Percentiles rank a stretch among this genome's conserved stretches.
phyloP scores from a whole-genome alignment of 2,329 filamentous ascomycete species.

The Lasiodiplodia sp. region DNA sequence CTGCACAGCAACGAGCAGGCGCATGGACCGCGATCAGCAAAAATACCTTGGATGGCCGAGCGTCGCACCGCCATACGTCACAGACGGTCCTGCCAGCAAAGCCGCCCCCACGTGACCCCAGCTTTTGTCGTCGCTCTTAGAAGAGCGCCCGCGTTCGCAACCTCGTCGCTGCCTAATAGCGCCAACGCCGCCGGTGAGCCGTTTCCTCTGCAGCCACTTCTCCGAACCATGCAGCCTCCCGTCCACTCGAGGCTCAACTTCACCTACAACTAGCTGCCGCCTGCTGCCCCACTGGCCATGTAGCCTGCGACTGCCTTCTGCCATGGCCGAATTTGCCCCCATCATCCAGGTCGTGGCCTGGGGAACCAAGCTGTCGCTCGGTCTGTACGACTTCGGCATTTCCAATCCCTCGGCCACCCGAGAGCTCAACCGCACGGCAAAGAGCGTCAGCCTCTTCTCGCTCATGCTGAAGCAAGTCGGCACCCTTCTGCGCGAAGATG shows the following conservation, averaged over 20 bases:
- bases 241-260: constrained; percentile 1
- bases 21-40: not conserved
- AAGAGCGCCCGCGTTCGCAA: constrained; percentile 2
- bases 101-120: constrained; percentile 16
- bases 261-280: constrained; percentile 14
- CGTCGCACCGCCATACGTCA: constrained; percentile 1
- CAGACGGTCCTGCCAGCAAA: constrained; percentile 15
- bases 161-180: constrained; percentile 17
- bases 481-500: constrained; percentile 47
- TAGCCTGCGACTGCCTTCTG: constrained; percentile 19
- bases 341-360: constrained; percentile 45
- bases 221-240: constrained; percentile 3
- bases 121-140: not conserved
- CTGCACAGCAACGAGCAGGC: not conserved
- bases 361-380: constrained; percentile 44
- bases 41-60: not conserved
- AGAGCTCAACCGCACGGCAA: constrained; percentile 42
- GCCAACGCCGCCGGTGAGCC: constrained; percentile 9
- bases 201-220: constrained; percentile 3
- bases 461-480: constrained; percentile 49
- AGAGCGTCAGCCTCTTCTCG: constrained; percentile 45
- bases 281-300: constrained; percentile 17
- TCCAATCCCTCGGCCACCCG: constrained; percentile 37
- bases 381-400: constrained; percentile 43
- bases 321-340: constrained; percentile 45